Evolutionary conservation across 1,284 basidiomycete genomes (phyloP).

Genomic region (Neonothopanus nambi): DNA sequence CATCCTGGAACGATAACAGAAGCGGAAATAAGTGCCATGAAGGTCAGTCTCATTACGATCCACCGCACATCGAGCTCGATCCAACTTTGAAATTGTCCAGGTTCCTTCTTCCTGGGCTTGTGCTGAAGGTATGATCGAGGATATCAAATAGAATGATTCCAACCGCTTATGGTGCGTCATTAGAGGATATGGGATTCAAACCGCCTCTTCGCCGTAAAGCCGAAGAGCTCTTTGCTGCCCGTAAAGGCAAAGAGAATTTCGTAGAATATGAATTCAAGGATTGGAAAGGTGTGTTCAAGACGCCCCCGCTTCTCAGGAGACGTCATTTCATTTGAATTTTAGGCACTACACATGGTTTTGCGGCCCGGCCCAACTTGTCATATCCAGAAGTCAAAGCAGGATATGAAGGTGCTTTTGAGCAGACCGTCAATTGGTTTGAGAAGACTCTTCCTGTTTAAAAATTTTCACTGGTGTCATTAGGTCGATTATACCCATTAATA

Average conservation of each 20-base stretch:
- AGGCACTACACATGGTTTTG: constrained; percentile 63
- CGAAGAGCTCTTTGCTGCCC: constrained; percentile 43
- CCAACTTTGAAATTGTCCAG: constrained; percentile 15
- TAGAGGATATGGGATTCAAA: constrained; percentile 53
- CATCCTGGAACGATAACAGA: constrained; percentile 52
- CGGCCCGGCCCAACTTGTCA: constrained; percentile 47
- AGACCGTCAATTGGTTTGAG: constrained; percentile 48
- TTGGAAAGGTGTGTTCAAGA: constrained; percentile 46
- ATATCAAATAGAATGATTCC: not conserved
- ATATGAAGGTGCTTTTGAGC: constrained; percentile 47
- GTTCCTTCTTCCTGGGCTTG: constrained; percentile 56
- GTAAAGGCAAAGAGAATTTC: constrained; percentile 42
- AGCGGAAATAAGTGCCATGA: constrained; percentile 45
- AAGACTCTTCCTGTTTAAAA: constrained; percentile 34
- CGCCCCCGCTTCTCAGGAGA: not conserved
- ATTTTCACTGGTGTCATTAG: not conserved
- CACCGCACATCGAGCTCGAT: not conserved
- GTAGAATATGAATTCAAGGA: constrained; percentile 55
- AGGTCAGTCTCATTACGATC: constrained; percentile 21
- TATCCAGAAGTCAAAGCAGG: constrained; percentile 49
- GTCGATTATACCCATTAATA: too few relatives aligned
- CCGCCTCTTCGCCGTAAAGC: constrained; percentile 37
- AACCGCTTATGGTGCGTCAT: not conserved
- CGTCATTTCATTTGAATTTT: not conserved
- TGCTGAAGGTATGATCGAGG: constrained; percentile 46